Evolutionary conservation across 2,329 filamentous ascomycete genomes (phyloP).

Genomic region (Fusarium buharicum): DNA sequence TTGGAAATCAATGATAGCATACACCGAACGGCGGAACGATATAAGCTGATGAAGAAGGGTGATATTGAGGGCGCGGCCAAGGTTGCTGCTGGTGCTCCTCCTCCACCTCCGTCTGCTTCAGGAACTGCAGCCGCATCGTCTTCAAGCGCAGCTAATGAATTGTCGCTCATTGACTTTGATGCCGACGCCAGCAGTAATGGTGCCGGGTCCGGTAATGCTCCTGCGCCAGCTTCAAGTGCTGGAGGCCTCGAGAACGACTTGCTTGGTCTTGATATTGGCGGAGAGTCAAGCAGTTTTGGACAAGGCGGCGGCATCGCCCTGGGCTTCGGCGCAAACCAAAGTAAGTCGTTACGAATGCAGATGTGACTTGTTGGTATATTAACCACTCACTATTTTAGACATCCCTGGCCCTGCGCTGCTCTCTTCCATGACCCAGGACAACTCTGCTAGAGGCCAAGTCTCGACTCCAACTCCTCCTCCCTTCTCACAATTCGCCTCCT

Average conservation of each 20-base stretch:
- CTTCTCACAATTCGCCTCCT: constrained; percentile 66
- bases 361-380: constrained; percentile 11
- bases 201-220: constrained; percentile 45
- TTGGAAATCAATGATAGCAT: constrained; percentile 99
- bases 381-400: constrained; percentile 53
- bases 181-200: constrained; percentile 64
- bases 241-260: constrained; percentile 88
- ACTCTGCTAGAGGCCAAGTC: constrained; percentile 61
- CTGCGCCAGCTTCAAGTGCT: constrained; percentile 55
- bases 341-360: constrained; percentile 57
- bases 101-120: constrained; percentile 58
- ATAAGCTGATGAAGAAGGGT: constrained; percentile 95
- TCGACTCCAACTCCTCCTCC: constrained; percentile 58
- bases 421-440: constrained; percentile 71
- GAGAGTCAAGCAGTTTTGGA: constrained; percentile 68
- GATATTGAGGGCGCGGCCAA: constrained; percentile 85
- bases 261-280: constrained; percentile 84
- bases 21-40: constrained; percentile 93
- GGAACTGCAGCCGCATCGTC: constrained; percentile 68
- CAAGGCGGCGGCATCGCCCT: constrained; percentile 85
- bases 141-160: constrained; percentile 67
- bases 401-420: constrained; percentile 72
- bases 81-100: constrained; percentile 80
- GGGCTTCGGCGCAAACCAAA: constrained; percentile 76
- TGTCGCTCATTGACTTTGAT: constrained; percentile 94